A percentile compares a stretch with the other conserved stretches of the same genome.
Conservation (phyloP, 495 filamentous ascomycete genomes). For the Aspergillus baeticus region DNA sequence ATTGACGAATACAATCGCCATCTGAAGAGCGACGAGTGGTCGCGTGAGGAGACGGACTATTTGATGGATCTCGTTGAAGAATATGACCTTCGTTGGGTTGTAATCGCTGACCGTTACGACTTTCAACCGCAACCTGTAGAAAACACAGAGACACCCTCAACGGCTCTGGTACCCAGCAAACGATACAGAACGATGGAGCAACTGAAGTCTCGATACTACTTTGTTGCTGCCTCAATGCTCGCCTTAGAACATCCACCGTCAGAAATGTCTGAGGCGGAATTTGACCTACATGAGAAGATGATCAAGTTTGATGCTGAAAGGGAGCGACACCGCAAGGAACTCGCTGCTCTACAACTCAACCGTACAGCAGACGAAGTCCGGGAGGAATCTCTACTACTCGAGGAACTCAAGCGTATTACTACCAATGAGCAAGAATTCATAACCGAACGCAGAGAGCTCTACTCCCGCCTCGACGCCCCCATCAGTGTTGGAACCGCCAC, state of each 20-base stretch:
- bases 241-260: slow-evolving; percentile 75
- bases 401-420: slow-evolving; percentile 87
- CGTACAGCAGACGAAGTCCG: slow-evolving; percentile 83
- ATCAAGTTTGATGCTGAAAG: slow-evolving; percentile 76
- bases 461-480: slow-evolving; percentile 78
- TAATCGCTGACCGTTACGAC: slow-evolving; percentile 94
- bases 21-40: slow-evolving; percentile 74
- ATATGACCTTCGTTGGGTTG: slow-evolving; percentile 81
- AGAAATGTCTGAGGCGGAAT: slow-evolving; percentile 82
- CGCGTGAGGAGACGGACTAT: slow-evolving; percentile 90
- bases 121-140: slow-evolving; percentile 53
- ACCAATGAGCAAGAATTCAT: slow-evolving; percentile 77
- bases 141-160: slow-evolving; percentile 32
- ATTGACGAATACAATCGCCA: slow-evolving; percentile 82
- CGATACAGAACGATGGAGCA: slow-evolving; percentile 74
- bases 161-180: slow-evolving; percentile 41
- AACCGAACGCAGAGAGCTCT: slow-evolving; percentile 87
- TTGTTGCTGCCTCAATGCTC: slow-evolving; percentile 80
- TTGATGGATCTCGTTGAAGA: slow-evolving; percentile 69
- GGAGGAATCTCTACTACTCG: slow-evolving; percentile 84
- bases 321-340: slow-evolving; percentile 77
- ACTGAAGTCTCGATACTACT: slow-evolving; percentile 88
- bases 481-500: slow-evolving; percentile 64
- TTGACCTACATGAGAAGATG: slow-evolving; percentile 77
- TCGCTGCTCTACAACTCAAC: slow-evolving; percentile 73